Conservation (phyloP, 345 rosid species). For the Psidium guajava region DNA sequence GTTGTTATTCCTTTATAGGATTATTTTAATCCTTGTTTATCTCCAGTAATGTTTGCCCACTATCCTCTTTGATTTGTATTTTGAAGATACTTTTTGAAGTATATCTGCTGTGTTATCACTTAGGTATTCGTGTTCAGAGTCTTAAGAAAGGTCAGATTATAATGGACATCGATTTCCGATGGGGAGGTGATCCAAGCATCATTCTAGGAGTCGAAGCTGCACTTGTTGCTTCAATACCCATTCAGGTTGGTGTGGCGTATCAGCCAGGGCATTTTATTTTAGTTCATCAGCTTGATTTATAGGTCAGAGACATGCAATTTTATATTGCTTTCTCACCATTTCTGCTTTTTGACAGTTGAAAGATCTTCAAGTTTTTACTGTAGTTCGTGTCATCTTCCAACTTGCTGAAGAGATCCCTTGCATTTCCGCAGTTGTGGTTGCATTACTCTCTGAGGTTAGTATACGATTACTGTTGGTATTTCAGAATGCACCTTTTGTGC, state of each 20-base stretch:
- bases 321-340: background rate
- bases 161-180: conserved; percentile 94
- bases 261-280: background rate
- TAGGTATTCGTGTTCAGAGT: conserved; percentile 98
- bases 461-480: background rate
- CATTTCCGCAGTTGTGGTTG: conserved; percentile 94
- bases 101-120: conserved; percentile 9
- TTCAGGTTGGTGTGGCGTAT: conserved; percentile 50
- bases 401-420: conserved; percentile 98
- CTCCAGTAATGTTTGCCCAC: background rate
- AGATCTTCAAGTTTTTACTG: conserved; percentile 93
- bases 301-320: background rate
- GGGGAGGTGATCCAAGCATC: conserved; percentile 99
- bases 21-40: background rate
- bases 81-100: background rate
- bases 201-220: conserved; percentile 90
- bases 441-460: conserved; percentile 85
- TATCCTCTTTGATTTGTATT: background rate
- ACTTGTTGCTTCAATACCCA: conserved; percentile 94
- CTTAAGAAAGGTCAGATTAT: conserved; percentile 90
- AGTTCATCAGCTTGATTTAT: background rate
- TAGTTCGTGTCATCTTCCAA: conserved; percentile 92
- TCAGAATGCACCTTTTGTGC: background rate
- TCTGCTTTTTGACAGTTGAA: conserved; percentile 47
- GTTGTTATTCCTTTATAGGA: background rate